These are phyloP conservation scores for Suillus cothurnatus DNA, from an alignment of 768 basidiomycete species.

Conservation along the genomic window DNA sequence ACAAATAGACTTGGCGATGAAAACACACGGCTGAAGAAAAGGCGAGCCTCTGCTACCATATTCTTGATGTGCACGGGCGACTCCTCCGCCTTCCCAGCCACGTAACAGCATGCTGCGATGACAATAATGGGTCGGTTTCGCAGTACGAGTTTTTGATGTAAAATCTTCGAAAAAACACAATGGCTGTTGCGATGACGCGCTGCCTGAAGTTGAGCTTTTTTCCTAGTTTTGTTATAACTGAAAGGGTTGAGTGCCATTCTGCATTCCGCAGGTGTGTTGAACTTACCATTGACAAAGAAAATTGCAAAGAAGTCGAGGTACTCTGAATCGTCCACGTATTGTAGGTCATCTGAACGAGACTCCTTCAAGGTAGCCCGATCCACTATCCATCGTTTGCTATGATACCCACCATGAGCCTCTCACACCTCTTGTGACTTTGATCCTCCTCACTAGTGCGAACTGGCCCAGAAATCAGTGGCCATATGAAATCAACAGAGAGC, in stretches of 20 bases:
- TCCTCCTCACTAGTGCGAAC: conserved; percentile 77
- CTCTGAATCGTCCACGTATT: conserved; percentile 79
- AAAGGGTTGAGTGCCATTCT: neutral
- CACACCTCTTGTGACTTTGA: conserved; percentile 8
- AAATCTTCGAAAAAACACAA: conserved; percentile 95
- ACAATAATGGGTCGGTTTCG: conserved; percentile 95
- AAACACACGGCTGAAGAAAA: conserved; percentile 69
- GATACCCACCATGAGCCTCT: conserved; percentile 20
- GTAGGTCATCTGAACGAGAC: conserved; percentile 77
- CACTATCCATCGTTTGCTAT: conserved; percentile 90
- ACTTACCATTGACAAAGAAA: conserved; percentile 82
- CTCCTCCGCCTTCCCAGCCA: conserved; percentile 97
- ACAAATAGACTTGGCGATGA: neutral
- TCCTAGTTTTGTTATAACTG: conserved; percentile 86
- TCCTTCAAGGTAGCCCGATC: conserved; percentile 74
- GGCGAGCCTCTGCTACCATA: conserved; percentile 80
- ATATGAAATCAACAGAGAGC: conserved; percentile 39
- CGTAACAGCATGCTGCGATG: conserved; percentile 90
- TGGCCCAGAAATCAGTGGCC: conserved; percentile 93
- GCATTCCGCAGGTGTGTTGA: no score
- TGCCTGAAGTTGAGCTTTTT: conserved; percentile 84
- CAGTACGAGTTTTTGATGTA: conserved; percentile 95
- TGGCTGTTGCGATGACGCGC: conserved; percentile 91
- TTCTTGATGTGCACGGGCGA: conserved; percentile 94
- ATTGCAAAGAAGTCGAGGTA: conserved; percentile 80